These are phyloP conservation scores for Linum tenue DNA, from an alignment of 345 rosid genomes.

Conservation along the genomic window DNA sequence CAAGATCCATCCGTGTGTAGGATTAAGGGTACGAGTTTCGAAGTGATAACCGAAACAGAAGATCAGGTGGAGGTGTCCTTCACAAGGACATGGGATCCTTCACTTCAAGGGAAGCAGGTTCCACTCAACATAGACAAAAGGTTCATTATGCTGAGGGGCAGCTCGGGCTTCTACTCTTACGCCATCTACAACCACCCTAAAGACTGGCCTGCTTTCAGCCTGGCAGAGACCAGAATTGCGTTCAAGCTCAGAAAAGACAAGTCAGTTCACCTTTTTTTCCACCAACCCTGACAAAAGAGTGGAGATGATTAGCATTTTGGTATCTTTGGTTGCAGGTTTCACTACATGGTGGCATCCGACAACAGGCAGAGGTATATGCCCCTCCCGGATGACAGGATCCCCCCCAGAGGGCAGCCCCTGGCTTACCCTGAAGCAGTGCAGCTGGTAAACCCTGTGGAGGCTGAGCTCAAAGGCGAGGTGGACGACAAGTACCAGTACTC, in stretches of 20 bases:
- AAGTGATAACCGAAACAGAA: constrained; percentile 8
- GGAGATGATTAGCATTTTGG: neutral
- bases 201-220: constrained; percentile 9
- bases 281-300: too few relatives aligned
- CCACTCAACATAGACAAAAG: constrained; percentile 9
- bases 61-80: constrained; percentile 8
- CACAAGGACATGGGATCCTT: constrained; percentile 3
- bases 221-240: constrained; percentile 6
- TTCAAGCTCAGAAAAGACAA: constrained; percentile 12
- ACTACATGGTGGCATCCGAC: constrained; percentile 80
- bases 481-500: constrained; percentile 23
- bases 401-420: constrained; percentile 52
- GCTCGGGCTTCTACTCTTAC: constrained; percentile 8
- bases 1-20: neutral
- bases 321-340: constrained; percentile 48
- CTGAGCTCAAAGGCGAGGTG: constrained; percentile 44
- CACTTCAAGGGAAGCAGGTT: constrained; percentile 2
- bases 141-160: neutral
- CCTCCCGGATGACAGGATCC: constrained; percentile 64
- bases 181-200: constrained; percentile 5
- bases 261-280: neutral
- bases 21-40: constrained; percentile 5
- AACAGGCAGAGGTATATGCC: constrained; percentile 88
- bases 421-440: constrained; percentile 84
- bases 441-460: constrained; percentile 59